Conservation (phyloP, 495 filamentous ascomycete genomes). For the Aspergillus nanangensis region DNA sequence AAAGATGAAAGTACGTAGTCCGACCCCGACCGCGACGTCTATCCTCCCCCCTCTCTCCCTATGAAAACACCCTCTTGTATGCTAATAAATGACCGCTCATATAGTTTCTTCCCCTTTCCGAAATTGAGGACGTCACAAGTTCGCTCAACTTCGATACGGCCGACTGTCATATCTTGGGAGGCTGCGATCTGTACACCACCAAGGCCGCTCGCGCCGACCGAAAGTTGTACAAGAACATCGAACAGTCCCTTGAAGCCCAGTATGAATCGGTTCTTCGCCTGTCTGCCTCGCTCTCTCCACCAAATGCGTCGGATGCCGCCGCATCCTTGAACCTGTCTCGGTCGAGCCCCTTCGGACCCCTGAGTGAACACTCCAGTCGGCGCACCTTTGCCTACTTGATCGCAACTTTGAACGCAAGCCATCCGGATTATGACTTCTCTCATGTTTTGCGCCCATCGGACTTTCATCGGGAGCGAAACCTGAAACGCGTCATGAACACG, state of each 20-base stretch:
- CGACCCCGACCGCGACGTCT: neutral
- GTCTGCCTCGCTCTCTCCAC: constrained; percentile 75
- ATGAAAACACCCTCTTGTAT: neutral
- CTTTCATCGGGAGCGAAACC: constrained; percentile 72
- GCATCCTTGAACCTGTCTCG: constrained; percentile 69
- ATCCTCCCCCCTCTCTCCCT: neutral
- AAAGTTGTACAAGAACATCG: constrained; percentile 94
- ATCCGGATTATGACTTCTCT: constrained; percentile 97
- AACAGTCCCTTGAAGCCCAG: constrained; percentile 79
- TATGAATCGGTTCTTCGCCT: constrained; percentile 82
- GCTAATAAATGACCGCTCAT: neutral
- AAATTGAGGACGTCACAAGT: constrained; percentile 82
- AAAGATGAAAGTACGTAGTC: constrained; percentile 24
- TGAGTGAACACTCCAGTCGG: constrained; percentile 80
- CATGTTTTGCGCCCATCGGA: constrained; percentile 82
- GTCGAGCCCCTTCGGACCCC: constrained; percentile 83
- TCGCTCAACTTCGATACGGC: constrained; percentile 91
- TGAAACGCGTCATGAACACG: constrained; percentile 73
- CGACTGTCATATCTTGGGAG: constrained; percentile 83
- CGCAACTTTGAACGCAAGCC: constrained; percentile 93
- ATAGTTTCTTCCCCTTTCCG: constrained; percentile 86
- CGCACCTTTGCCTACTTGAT: constrained; percentile 94
- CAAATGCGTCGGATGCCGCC: constrained; percentile 51
- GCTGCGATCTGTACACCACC: constrained; percentile 94
- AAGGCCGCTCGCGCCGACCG: constrained; percentile 93